phyloP scores from a whole-genome alignment of 1,139 yeast species.

The Geotrichum carabidarum region DNA sequence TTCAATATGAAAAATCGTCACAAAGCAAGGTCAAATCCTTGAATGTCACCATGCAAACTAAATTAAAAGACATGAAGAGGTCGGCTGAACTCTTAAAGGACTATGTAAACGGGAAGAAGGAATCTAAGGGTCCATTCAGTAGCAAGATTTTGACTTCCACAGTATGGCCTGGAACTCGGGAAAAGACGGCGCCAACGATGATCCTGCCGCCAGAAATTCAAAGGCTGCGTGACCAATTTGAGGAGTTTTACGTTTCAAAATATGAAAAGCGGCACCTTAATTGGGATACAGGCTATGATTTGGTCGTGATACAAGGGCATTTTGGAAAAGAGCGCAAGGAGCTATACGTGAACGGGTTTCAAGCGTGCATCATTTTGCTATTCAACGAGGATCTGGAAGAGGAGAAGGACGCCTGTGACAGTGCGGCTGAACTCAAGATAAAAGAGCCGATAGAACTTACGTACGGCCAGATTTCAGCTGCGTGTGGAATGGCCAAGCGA shows the following conservation, averaged over 20 bases:
- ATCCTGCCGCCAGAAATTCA: constrained; percentile 30
- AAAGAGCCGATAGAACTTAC: too few species aligned
- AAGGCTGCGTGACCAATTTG: constrained; percentile 26
- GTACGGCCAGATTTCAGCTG: too few species aligned
- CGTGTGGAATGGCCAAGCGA: too few species aligned
- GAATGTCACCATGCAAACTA: too few species aligned
- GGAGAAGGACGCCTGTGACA: neutral
- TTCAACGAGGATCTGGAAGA: constrained; percentile 26
- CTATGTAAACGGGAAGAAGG: too few species aligned
- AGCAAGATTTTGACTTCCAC: too few species aligned
- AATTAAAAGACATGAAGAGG: too few species aligned
- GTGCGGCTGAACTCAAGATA: neutral
- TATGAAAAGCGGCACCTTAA: constrained; percentile 25
- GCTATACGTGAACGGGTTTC: constrained; percentile 32
- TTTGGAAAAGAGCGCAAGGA: constrained; percentile 35
- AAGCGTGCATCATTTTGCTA: constrained; percentile 32
- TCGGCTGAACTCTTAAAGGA: too few species aligned
- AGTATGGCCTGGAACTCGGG: too few species aligned
- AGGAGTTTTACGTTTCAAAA: constrained; percentile 24
- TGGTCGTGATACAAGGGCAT: constrained; percentile 33
- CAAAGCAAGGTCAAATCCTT: too few species aligned
- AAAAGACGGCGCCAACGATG: constrained; percentile 17
- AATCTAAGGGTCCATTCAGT: too few species aligned
- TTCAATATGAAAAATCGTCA: too few species aligned
- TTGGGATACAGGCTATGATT: constrained; percentile 35